Evolutionary conservation across 2,329 filamentous ascomycete genomes (phyloP).

Genomic region (Diaporthe aspalathi): DNA sequence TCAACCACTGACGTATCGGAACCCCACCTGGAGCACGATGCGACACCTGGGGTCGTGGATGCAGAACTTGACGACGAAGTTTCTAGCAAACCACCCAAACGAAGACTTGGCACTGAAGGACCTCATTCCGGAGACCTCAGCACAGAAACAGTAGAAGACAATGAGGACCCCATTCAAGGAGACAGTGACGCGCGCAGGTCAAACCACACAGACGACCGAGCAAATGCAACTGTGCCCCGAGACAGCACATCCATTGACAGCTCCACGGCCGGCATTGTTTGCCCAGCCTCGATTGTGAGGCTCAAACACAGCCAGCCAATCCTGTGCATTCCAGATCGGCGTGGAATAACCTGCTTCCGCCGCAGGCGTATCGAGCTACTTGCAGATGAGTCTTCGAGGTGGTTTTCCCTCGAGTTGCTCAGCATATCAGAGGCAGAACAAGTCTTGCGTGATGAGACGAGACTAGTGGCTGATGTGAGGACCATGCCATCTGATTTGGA

Average conservation of each 20-base stretch:
- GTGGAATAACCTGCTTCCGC: constrained; percentile 1
- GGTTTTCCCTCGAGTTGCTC: constrained; percentile 7
- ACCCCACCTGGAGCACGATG: too few species aligned
- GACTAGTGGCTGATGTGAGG: neutral
- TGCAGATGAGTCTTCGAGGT: neutral
- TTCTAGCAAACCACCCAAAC: neutral
- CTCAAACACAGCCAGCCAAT: neutral
- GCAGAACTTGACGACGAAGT: neutral
- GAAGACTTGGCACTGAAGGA: neutral
- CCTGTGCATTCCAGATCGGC: neutral
- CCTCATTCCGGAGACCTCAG: neutral
- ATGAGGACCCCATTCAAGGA: neutral
- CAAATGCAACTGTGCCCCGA: neutral
- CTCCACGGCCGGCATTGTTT: neutral
- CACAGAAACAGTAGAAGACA: neutral
- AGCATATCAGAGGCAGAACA: neutral
- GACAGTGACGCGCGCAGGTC: neutral
- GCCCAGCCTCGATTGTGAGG: neutral
- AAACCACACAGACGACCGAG: neutral
- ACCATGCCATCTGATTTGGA: neutral
- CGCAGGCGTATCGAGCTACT: neutral
- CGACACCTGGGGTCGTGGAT: too few species aligned
- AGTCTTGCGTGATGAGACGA: neutral
- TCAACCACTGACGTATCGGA: neutral
- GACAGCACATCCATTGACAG: neutral